Evolutionary conservation across 495 filamentous ascomycete species (phyloP), one percentile per base, ranked within the genome.

Genomic region (Hypoxylon trugodes): DNA sequence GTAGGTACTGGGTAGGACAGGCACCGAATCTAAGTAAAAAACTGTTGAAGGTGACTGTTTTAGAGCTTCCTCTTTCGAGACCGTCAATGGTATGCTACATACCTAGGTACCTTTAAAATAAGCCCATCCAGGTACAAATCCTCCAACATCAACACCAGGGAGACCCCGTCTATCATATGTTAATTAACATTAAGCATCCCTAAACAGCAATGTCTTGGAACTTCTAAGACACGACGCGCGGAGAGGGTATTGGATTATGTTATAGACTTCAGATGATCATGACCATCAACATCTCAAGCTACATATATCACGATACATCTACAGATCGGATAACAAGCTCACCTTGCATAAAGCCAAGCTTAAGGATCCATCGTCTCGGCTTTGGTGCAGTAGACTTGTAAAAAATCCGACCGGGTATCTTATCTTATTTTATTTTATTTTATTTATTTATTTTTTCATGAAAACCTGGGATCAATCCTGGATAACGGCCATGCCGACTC

Each of bases 41-140:
- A 12, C 33, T 26, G 33, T 33, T n/a, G 3, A 12, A 47, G 32
- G 10, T 57, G n/a, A 13, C 21, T n/a, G 21, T 32, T 26, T 18
- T 6, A 57, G 30, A 55, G 18, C 59, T 62, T 62, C 59, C 59
- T 49, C 18, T 62, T 62, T 50, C 8, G 59, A 49, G 59, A 49
- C 59, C 42, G 33, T 30, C 26, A 22, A 19, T 28, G 43, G 18
- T 32, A 51, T 16, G 13, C 32, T 33, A 21, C 18, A 6, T 25
- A 1, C n/a, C n/a, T n/a, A n/a, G n/a, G n/a, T 13, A 4, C 16
- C 15, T 51, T 25, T 8, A 37, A n/a, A n/a, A 40, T 40, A 16
- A 41, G 22, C 6, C 22, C 36, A n/a, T 45, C 26, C 16, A 55
- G 51, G 42, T 47, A 38, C 9, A 33, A 47, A 38, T 57, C 42